These are phyloP conservation scores for Lichtheimia ramosa DNA, from an alignment of 371 early-diverging fungal species.

Conservation along the genomic window DNA sequence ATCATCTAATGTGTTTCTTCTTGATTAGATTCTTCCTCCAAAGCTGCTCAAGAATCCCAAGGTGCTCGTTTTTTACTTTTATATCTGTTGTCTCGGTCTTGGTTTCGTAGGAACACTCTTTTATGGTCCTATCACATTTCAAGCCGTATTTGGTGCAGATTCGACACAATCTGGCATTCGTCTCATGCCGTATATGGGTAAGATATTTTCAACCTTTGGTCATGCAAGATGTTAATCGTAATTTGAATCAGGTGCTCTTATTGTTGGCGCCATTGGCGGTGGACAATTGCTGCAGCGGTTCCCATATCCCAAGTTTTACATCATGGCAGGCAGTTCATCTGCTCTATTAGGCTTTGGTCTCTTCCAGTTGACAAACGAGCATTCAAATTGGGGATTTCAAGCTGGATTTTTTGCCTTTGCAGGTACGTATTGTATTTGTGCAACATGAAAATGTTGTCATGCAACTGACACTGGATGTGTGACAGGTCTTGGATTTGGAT, in stretches of 20 bases:
- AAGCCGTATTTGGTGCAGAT: constrained; percentile 41
- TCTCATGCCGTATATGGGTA: constrained; percentile 44
- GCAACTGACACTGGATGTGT: constrained; percentile 1
- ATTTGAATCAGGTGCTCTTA: constrained; percentile 10
- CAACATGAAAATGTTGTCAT: constrained; percentile 5
- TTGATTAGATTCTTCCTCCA: constrained; percentile 16
- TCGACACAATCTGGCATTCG: constrained; percentile 46
- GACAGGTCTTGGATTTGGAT: constrained; percentile 52
- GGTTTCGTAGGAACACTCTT: constrained; percentile 69
- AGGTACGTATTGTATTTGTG: constrained; percentile 10
- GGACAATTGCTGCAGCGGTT: constrained; percentile 17
- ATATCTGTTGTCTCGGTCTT: constrained; percentile 4
- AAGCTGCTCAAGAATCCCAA: constrained; percentile 8
- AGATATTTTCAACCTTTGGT: no score
- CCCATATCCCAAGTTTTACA: constrained; percentile 31
- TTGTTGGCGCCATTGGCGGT: constrained; percentile 31
- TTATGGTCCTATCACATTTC: constrained; percentile 67
- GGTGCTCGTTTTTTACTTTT: constrained; percentile 6
- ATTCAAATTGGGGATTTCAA: constrained; percentile 36
- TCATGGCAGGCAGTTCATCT: constrained; percentile 21
- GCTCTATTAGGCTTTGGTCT: constrained; percentile 42
- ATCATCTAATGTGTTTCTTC: not conserved
- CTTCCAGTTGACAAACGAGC: constrained; percentile 31
- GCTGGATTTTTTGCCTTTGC: constrained; percentile 39
- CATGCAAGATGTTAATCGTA: no score